Evolutionary conservation across 495 filamentous ascomycete species (phyloP).

Genomic region (Lasiosphaeriaceae sp.): DNA sequence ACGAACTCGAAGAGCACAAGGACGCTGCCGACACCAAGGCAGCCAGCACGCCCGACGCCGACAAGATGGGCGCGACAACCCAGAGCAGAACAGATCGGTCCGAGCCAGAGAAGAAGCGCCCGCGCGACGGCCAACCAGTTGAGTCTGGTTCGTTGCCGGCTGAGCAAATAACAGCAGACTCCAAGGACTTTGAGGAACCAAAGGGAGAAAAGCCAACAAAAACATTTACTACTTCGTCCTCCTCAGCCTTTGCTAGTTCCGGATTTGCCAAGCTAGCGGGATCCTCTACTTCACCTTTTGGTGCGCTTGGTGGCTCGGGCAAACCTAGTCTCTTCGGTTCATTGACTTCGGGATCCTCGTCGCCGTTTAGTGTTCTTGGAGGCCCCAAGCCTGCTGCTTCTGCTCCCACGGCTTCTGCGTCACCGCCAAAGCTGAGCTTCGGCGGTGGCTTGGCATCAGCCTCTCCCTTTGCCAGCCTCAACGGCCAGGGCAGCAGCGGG

Average conservation of each 20-base stretch:
- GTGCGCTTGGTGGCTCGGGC: constrained; percentile 23
- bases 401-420: constrained; percentile 16
- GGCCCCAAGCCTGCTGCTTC: constrained; percentile 27
- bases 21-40: constrained; percentile 19
- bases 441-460: constrained; percentile 18
- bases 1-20: constrained; percentile 43
- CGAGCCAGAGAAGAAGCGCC: constrained; percentile 56
- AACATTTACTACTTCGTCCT: constrained; percentile 34
- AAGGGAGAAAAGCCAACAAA: constrained; percentile 10
- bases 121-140: constrained; percentile 35
- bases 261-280: constrained; percentile 49
- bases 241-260: constrained; percentile 46
- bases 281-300: constrained; percentile 44
- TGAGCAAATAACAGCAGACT: not conserved
- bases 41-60: constrained; percentile 7
- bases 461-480: constrained; percentile 25
- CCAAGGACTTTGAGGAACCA: not conserved
- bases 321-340: constrained; percentile 39
- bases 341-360: constrained; percentile 32
- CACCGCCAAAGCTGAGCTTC: constrained; percentile 32
- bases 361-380: constrained; percentile 31
- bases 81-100: constrained; percentile 39
- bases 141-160: not conserved
- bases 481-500: constrained; percentile 20
- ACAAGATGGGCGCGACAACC: constrained; percentile 16